Percentiles rank a stretch among this genome's conserved stretches.
phyloP scores from a whole-genome alignment of 2,329 filamentous ascomycete species.

The Lasiodiplodia citricola region DNA sequence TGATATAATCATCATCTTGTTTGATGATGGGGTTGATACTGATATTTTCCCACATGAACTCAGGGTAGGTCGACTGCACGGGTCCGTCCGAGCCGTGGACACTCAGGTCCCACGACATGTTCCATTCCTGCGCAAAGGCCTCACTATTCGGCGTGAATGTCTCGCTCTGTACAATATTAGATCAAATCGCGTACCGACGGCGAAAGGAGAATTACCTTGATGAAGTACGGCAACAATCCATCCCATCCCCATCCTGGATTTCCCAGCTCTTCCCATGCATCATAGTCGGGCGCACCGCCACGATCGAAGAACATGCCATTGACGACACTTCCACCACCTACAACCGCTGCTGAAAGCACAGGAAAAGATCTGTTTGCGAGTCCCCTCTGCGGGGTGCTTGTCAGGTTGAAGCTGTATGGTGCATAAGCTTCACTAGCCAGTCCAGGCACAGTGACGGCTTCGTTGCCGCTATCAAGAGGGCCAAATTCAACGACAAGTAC shows the following conservation, averaged over 20 bases:
- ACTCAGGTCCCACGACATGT: background rate
- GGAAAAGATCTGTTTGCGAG: conserved; percentile 48
- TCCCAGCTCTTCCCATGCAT: conserved; percentile 40
- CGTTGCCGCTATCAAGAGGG: conserved; percentile 32
- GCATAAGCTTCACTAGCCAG: background rate
- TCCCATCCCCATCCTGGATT: conserved; percentile 43
- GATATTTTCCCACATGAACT: background rate
- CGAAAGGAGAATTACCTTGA: background rate
- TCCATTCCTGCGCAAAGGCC: background rate
- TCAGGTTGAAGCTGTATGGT: conserved; percentile 44
- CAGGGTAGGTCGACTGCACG: conserved; percentile 5
- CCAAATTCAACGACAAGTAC: conserved; percentile 40
- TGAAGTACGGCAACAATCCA: conserved; percentile 32
- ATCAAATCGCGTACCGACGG: no score
- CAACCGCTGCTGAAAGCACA: conserved; percentile 55
- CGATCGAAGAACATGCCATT: conserved; percentile 50
- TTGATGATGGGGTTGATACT: background rate
- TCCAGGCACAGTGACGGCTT: conserved; percentile 28
- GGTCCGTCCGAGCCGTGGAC: conserved; percentile 2
- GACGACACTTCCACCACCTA: conserved; percentile 56
- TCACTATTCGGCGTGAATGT: background rate
- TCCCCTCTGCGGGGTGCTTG: conserved; percentile 49
- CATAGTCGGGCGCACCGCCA: conserved; percentile 36
- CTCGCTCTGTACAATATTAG: background rate
- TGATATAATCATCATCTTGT: no score